Base-by-base conservation (phyloP, 2,329 filamentous ascomycete genomes). In the Neocucurbitaria cava region DNA sequence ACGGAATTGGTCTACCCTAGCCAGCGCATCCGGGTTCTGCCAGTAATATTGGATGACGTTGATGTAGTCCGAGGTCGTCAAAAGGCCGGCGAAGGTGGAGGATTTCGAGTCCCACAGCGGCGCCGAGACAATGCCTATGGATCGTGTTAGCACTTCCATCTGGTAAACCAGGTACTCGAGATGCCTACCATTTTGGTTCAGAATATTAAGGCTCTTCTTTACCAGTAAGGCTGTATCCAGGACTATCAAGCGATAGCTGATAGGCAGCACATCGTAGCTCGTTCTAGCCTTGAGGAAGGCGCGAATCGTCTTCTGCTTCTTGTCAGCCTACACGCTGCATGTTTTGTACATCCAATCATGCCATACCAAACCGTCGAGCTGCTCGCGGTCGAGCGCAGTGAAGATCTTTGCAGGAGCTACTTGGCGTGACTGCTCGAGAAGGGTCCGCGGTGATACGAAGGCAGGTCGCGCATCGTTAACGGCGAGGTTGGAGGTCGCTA, bases 41-140 rank as follows among this genome's bases (percentile, higher is more conserved):
- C 92, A 97, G 81, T 99, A 98, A 78, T 99, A 99, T 76, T 98
- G 94, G 36, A 99, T 96, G 52, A 99, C 89, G 72, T 99, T 99
- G 79, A 99, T 96, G 76, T 95, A 99, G 78, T 99, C 95, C 57
- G 92, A 96, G 59, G 92, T 95, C 24, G 95, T 99, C 62, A 99
- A 83, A 44, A 99, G 85, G 35, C 95, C 95, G 36, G 94, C 95
- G 77, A 98, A 99, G 31, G 90, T 92, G 23, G 93, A 96, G 3
- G 89, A 91, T 62, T 90, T 89, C 23, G 94, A 97, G 77, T 99
- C 93, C 95, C 95, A 99, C 62, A 99, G 82, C 46, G 95, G 95
- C 47, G 95, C 95, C 26, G 95, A 99, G 51, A 99, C 95, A 74
- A 99, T 99, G 71, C 91, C 94, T 98, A 61, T 58, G 10, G 21